Conservation (phyloP, 176 grass and related monocot species). For the Raddia guianensis region DNA sequence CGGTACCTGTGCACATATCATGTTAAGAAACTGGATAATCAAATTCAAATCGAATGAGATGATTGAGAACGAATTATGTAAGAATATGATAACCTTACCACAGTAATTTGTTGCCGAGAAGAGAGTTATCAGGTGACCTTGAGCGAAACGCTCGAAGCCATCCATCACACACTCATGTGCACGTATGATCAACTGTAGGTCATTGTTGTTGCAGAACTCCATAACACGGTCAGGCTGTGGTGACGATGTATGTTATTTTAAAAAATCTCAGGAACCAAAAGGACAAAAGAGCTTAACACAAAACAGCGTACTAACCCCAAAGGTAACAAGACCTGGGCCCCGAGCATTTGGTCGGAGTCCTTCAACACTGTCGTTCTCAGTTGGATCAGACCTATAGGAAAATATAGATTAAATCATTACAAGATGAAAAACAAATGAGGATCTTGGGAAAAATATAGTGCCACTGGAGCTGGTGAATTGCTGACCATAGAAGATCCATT, state of each 20-base stretch:
- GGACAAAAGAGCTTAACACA: constrained; percentile 3
- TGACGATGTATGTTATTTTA: constrained; percentile 12
- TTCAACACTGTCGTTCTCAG: constrained; percentile 97
- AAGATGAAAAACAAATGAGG: constrained; percentile 30
- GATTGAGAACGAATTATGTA: not conserved
- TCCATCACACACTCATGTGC: constrained; percentile 99
- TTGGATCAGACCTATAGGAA: constrained; percentile 91
- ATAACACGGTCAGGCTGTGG: constrained; percentile 96
- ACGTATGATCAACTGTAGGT: constrained; percentile 91
- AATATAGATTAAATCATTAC: constrained; percentile 30
- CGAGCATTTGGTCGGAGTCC: constrained; percentile 97
- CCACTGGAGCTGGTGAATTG: constrained; percentile 32
- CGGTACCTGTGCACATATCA: constrained; percentile 59
- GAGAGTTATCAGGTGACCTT: constrained; percentile 98
- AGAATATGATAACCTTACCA: constrained; percentile 48
- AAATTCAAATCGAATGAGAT: not conserved
- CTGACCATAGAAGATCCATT: constrained; percentile 98
- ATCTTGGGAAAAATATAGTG: constrained; percentile 36
- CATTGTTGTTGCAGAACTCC: constrained; percentile 99
- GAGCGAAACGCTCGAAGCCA: constrained; percentile 98
- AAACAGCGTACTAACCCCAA: constrained; percentile 69
- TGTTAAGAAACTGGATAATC: constrained; percentile 20
- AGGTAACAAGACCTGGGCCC: constrained; percentile 96
- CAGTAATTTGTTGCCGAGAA: constrained; percentile 99
- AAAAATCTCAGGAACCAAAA: constrained; percentile 13